Evolutionary conservation across 2,329 filamentous ascomycete genomes (phyloP).

Genomic region (Passalora sequoiae): DNA sequence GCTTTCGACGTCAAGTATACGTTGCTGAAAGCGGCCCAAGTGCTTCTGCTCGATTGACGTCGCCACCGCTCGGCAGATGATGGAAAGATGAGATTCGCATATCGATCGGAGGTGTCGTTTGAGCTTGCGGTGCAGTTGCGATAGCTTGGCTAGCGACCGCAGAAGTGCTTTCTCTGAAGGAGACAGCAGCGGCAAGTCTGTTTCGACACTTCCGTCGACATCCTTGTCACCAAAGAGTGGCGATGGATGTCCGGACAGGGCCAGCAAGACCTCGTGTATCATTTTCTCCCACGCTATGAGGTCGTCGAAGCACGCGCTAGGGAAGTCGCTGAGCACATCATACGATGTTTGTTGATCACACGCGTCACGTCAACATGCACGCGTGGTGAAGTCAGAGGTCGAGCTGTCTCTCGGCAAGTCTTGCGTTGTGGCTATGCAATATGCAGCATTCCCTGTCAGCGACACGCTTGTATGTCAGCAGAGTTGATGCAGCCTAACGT

Average conservation of each 20-base stretch:
- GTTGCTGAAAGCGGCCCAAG: slow-evolving; percentile 72
- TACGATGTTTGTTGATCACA: background rate
- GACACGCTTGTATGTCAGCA: too few relatives aligned
- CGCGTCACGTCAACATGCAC: too few relatives aligned
- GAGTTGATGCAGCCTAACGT: too few relatives aligned
- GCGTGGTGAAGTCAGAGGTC: too few relatives aligned
- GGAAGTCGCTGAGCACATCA: background rate
- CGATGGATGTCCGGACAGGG: slow-evolving; percentile 88
- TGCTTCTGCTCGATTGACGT: slow-evolving; percentile 70
- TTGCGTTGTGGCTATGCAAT: too few relatives aligned
- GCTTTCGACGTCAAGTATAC: slow-evolving; percentile 78
- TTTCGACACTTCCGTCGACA: slow-evolving; percentile 10
- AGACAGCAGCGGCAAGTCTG: slow-evolving; percentile 53
- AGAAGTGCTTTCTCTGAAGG: slow-evolving; percentile 80
- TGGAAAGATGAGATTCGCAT: slow-evolving; percentile 66
- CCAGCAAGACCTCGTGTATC: slow-evolving; percentile 98
- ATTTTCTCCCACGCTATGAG: slow-evolving; percentile 46
- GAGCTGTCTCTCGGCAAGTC: too few relatives aligned
- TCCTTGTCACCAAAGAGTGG: slow-evolving; percentile 63
- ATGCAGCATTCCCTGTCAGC: too few relatives aligned
- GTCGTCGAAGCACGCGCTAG: background rate
- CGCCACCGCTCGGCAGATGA: slow-evolving; percentile 81
- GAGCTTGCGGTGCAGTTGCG: slow-evolving; percentile 69
- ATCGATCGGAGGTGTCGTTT: slow-evolving; percentile 63
- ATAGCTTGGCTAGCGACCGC: slow-evolving; percentile 68